Percentiles rank a stretch among this genome's conserved stretches.
These are phyloP conservation scores for Boletus semigastroideus DNA, from an alignment of 1,284 basidiomycete genomes.

Conservation along the genomic window DNA sequence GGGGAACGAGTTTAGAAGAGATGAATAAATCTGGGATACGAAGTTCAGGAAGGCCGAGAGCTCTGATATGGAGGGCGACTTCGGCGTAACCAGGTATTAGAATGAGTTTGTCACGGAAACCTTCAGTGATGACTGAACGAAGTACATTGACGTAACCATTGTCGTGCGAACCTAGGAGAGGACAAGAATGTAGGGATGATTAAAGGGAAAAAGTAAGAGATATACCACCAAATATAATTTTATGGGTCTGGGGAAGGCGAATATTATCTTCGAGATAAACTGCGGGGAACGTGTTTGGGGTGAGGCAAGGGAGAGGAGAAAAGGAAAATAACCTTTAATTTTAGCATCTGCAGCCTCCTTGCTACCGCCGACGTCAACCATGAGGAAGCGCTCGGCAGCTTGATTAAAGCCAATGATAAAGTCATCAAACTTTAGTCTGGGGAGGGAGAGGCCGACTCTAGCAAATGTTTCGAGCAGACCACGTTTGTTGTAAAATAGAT, in stretches of 20 bases:
- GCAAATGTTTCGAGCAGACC: constrained; percentile 54
- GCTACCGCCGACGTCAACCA: constrained; percentile 69
- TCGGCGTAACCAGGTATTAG: constrained; percentile 64
- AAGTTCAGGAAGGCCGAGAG: constrained; percentile 54
- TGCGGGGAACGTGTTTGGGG: constrained; percentile 23
- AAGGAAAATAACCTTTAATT: constrained; percentile 54
- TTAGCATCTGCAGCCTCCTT: constrained; percentile 76
- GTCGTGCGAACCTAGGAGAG: constrained; percentile 61
- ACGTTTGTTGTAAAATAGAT: constrained; percentile 63
- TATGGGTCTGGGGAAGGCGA: constrained; percentile 57
- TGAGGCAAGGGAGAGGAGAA: constrained; percentile 9
- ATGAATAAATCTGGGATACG: constrained; percentile 64
- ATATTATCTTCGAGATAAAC: constrained; percentile 62
- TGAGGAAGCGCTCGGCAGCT: constrained; percentile 59
- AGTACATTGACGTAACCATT: constrained; percentile 68
- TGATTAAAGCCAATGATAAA: constrained; percentile 69
- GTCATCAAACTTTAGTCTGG: constrained; percentile 52
- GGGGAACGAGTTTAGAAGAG: constrained; percentile 44
- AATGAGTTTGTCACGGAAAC: constrained; percentile 62
- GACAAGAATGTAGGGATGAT: constrained; percentile 4
- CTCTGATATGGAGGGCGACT: constrained; percentile 57
- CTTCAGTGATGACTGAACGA: constrained; percentile 62
- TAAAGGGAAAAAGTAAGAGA: constrained; percentile 4
- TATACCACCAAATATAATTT: constrained; percentile 62
- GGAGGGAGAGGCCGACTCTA: constrained; percentile 40